Evolutionary conservation across 2,329 filamentous ascomycete genomes (phyloP).

Genomic region (Blumeria graminis): DNA sequence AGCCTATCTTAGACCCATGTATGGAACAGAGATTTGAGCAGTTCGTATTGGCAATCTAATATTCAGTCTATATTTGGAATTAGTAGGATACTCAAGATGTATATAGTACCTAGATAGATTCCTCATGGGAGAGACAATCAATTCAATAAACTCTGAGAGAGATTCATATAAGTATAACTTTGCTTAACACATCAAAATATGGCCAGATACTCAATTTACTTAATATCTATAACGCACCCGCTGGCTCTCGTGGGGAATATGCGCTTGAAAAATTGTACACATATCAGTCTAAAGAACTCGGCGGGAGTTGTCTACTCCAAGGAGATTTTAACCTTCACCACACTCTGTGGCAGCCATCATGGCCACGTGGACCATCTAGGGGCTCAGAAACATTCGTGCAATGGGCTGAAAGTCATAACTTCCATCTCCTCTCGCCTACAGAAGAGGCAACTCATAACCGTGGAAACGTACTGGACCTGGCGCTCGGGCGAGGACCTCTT

Average conservation of each 20-base stretch:
- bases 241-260: neutral
- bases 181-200: too few species aligned
- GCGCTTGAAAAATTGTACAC: neutral
- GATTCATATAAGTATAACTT: too few species aligned
- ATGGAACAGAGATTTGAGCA: too few species aligned
- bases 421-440: neutral
- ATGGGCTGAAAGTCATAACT: neutral
- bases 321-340: constrained; percentile 1
- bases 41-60: too few species aligned
- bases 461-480: neutral
- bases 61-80: too few species aligned
- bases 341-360: neutral
- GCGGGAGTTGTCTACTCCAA: neutral
- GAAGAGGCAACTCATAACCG: neutral
- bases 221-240: neutral
- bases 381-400: neutral
- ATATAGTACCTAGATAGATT: too few species aligned
- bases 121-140: too few species aligned
- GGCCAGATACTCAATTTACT: neutral
- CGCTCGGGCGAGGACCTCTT: neutral
- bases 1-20: too few species aligned
- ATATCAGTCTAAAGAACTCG: neutral
- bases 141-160: too few species aligned
- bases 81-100: too few species aligned
- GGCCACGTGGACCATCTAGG: neutral